Evolutionary conservation across 2,329 filamentous ascomycete genomes (phyloP).

Genomic region (Cladosporium halotolerans): DNA sequence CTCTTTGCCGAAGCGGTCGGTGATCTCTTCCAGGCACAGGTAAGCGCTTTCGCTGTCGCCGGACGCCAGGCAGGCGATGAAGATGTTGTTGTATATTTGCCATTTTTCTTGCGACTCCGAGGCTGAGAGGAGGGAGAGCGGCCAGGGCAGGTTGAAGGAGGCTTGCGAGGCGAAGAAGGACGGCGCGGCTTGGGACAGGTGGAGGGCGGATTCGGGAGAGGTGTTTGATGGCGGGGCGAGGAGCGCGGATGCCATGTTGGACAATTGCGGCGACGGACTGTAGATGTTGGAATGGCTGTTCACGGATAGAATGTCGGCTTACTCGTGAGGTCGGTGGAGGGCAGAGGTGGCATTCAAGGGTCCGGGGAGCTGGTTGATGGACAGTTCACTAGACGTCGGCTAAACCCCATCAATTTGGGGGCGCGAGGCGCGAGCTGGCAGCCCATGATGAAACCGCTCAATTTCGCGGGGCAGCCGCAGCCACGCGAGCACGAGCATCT

Average conservation of each 20-base stretch:
- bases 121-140: constrained; percentile 45
- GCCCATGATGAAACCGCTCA: too few relatives aligned
- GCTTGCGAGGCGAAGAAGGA: constrained; percentile 32
- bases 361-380: neutral
- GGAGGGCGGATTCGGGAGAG: constrained; percentile 36
- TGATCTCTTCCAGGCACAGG: constrained; percentile 67
- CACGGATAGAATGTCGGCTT: too few relatives aligned
- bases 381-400: constrained; percentile 1
- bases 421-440: neutral
- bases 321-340: too few relatives aligned
- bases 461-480: neutral
- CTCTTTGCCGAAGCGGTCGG: constrained; percentile 69
- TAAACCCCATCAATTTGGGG: constrained; percentile 8
- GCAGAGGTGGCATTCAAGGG: neutral
- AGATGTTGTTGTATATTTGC: constrained; percentile 78
- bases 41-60: constrained; percentile 75
- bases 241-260: constrained; percentile 29
- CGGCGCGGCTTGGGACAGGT: constrained; percentile 43
- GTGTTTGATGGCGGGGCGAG: constrained; percentile 36
- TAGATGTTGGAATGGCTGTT: too few relatives aligned
- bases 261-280: neutral
- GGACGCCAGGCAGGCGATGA: constrained; percentile 76
- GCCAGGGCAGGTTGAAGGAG: constrained; percentile 38
- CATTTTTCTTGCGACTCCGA: constrained; percentile 73
- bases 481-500: constrained; percentile 4